Percentiles rank a stretch among this genome's conserved stretches.
These are phyloP conservation scores for Bonia amplexicaulis DNA, from an alignment of 176 grass and related monocot genomes.

Conservation along the genomic window DNA sequence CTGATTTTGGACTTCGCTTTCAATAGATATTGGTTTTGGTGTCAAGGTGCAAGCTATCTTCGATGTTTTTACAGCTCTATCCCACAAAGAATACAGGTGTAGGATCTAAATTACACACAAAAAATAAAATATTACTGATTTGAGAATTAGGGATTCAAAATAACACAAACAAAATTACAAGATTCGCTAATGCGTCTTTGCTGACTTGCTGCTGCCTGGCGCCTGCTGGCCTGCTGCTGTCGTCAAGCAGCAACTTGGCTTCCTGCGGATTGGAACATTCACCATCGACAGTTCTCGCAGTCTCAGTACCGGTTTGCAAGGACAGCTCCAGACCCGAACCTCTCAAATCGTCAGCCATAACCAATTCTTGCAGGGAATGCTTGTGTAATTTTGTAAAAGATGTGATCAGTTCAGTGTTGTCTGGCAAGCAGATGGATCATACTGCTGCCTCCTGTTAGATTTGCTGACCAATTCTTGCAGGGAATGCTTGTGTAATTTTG, in stretches of 20 bases:
- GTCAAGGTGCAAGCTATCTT: too few species aligned
- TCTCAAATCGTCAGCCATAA: not conserved
- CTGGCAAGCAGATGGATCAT: conserved; percentile 16
- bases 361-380: conserved; percentile 58
- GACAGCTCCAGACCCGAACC: conserved; percentile 25
- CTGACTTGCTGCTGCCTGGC: too few species aligned
- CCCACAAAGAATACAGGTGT: too few species aligned
- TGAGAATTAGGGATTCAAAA: too few species aligned
- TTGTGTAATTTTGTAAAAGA: conserved; percentile 49
- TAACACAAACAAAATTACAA: too few species aligned
- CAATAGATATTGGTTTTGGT: too few species aligned
- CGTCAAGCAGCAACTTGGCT: conserved; percentile 43
- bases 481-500: conserved; percentile 51
- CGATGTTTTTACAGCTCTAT: too few species aligned
- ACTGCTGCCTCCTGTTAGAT: conserved; percentile 12
- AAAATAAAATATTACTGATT: too few species aligned
- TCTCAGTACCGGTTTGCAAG: conserved; percentile 43
- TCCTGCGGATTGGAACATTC: conserved; percentile 62
- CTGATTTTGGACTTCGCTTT: too few species aligned
- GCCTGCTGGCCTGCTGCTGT: too few species aligned
- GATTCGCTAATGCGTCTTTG: too few species aligned
- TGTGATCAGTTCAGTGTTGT: conserved; percentile 31
- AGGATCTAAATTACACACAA: too few species aligned
- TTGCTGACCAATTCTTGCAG: conserved; percentile 46
- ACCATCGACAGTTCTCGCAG: conserved; percentile 9